Base-by-base conservation (phyloP, 2,329 filamentous ascomycete genomes). In the Calonectria leucothoes region DNA sequence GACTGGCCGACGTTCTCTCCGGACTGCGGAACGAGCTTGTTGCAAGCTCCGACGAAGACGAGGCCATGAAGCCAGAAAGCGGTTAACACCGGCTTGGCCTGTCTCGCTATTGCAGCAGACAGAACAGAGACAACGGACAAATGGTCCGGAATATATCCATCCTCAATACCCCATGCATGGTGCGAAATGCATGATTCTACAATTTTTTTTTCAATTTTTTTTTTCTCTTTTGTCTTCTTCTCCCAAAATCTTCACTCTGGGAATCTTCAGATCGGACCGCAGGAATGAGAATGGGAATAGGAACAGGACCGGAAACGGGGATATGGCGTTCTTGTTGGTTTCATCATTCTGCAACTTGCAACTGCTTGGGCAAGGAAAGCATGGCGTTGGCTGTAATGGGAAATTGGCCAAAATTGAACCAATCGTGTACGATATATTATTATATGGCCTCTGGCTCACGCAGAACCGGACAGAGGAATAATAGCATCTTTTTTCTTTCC, bases 21-120 rank as follows among this genome's bases (percentile, higher is more conserved):
- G 78, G 82, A 20, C 77, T 85, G 63, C 77, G 84, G 69, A 83
- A 85, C 72, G 83, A 85, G 68, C 73, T 85, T 27, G 80, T 82
- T 29, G 77, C 80, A 8, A 77, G 77, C 49, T 77, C 77, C 11
- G 75, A 81, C 35, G 73, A 77, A 6, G 75, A 73, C 31, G 74
- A 76, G 12, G 69, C 27, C 17, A 35, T 64, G 70, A 76, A 71
- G 69, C 33, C 27, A 59, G 79, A 48, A 66, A 70, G 61, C 42
- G 52, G 57, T 68, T 78, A 49, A 71, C 25, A 25, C 42, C 61
- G 29, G 33, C 35, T 37, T 52, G 33, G n/a, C 67, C 74, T 69
- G 69, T 74, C 68, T 49, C 10, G 42, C 23, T 20, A 63, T n/a
- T 27, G 42, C 48, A 25, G 59, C 20, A 23, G 45, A 31, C 23